Base-by-base conservation (phyloP, 345 rosid species). In the Bretschneidera sinensis region DNA sequence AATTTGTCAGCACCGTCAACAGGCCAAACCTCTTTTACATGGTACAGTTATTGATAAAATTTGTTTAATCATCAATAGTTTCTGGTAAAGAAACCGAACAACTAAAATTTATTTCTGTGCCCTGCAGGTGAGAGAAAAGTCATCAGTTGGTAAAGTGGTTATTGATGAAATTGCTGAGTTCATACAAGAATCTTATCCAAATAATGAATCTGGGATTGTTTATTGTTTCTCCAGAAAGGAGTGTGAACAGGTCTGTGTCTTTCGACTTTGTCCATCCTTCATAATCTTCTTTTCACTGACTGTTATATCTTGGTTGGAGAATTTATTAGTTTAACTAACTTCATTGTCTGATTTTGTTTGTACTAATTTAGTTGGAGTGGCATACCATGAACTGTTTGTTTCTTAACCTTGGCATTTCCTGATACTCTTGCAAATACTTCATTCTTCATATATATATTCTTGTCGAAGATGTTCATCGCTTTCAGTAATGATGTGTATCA, bases 141-240 rank as follows among this genome's bases (percentile, higher is more conserved):
- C 96, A 51, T 81, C 95, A 17, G 82, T 89, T 67, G 94, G 85
- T 22, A 87, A 85, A 74, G 76, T 68, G 65, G 89, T 83, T 60
- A 74, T 89, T 70, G 97, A 92, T 74, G 97, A 85, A 66, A 87
- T 92, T 69, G 88, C 98, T 14, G 81, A 87, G 31, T 84, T 81
- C 63, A 85, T 89, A 68, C 81, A 65, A 64, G 87, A 84, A 69
- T 87, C 91, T 51, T 92, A 84, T 78, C 79, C 91, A 60, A 85
- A 87, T 61, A 83, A 83, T 61, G 97, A 92, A 71, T 92, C 98
- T 51, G 97, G 98, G 56, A 92, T 92, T 28, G 88, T 92, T 24
- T 92, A 92, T 76, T 92, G 98, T 78, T 89, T 89, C 79, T 92
- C 97, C 4, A 81, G 91, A 73, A 92, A 87, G 76, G 97, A 92